Evolutionary conservation across 2,329 filamentous ascomycete species (phyloP), one percentile per base, ranked within the genome.

Genomic region (Aspergillus clavatus): DNA sequence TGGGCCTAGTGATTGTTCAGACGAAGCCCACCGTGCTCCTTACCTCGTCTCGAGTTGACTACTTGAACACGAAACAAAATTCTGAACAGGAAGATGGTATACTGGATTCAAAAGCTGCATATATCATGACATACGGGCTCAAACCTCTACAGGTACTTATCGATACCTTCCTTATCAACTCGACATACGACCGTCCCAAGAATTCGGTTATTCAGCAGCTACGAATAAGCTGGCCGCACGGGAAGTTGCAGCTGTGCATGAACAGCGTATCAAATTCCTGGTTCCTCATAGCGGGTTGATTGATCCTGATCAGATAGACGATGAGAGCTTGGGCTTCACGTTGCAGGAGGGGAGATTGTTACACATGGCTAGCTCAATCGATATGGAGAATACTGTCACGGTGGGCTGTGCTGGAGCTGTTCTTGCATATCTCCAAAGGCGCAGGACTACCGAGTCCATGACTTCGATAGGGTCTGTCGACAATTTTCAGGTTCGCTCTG

Each of bases 401-500:
- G 73, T 95, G 38, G 87, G 88, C 3, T 97, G 93, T 67, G 86
- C 85, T 21, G 89, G 90, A n/a, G 90, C 90, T 21, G 71, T 97
- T 2, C 69, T 97, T n/a, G 78, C 79, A 4, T 87, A 94, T 53
- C 67, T 96, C 19, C 81, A 88, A 56, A 81, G 87, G 42, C 78
- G 82, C 55, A 77, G 77, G 60, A 78, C 82, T 29, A 75, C 79
- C 2, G 76, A 81, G 27, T 84, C 81, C 57, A 69, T 84, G 2
- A 79, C 82, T 1, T 78, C 22, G 81, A 85, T 48, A 67, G 73
- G 11, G 72, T 74, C 23, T 74, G 14, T 75, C 2, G 63, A 70
- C n/a, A 57, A 79, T 33, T 86, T 86, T 53, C 75, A 73, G 5
- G 73, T 95, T 21, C 73, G 68, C 19, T 76, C 73, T 1, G 67